Evolutionary conservation across 352 stramenopile species (phyloP), one percentile per base, ranked within the genome.

Genomic region (Phytophthora kernoviae): DNA sequence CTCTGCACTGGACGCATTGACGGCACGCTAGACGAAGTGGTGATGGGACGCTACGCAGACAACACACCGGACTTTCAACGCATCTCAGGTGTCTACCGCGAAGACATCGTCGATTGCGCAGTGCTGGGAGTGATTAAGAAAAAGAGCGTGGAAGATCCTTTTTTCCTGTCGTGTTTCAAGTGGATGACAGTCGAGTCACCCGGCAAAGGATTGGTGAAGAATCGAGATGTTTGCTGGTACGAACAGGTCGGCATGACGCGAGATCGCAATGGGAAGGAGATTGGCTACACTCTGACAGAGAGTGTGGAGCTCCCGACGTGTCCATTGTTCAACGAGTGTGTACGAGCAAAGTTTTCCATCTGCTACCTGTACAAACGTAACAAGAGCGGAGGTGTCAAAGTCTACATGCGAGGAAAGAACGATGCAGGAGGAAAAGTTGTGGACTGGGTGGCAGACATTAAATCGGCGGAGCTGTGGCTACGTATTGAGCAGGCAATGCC

Each of bases 81-180:
- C 61, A 77, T 89, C 55, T 88, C 76, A 49, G 83, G 79, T 21
- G 76, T 92, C 42, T 90, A 90, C 62, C 79, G 83, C 15, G 77
- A 90, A 17, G 83, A 92, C 64, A 74, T 90, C 37, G 79, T 92
- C 21, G 83, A 92, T 64, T 92, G 80, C 68, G 76, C 82, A 20
- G 75, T 92, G 30, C 63, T 92, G 11, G 79, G 85, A 50, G 76
- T 84, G 27, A 80, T 92, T 46, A 75, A 85, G 50, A 65, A 59
- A 15, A 70, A 77, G 51, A 82, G 75, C 18, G 45, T 58, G 0
- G 50, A 68, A 10, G 70, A 87, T 9, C 83, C 83, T 1, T 92
- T 88, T 57, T 90, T 84, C 57, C 87, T 84, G 51, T 81, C 80
- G 7, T 85, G 83, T 32, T 91, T 92, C 71, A 92, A 92, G 67